A percentile compares a stretch with the other conserved stretches of the same genome.
Conservation (phyloP, 768 basidiomycete genomes). For the Russula compacta region DNA sequence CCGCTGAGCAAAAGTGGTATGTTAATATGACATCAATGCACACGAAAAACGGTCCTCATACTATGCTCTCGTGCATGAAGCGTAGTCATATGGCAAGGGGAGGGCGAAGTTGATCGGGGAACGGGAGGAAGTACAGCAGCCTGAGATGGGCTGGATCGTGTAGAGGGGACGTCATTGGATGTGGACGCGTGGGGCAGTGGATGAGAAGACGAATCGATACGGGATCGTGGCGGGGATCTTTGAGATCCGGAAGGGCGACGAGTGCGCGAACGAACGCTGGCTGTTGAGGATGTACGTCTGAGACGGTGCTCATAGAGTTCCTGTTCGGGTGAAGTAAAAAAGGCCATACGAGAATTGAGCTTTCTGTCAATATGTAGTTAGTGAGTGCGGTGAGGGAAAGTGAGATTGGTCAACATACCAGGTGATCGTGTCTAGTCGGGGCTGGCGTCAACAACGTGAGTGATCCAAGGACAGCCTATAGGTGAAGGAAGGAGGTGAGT, state of each 20-base stretch:
- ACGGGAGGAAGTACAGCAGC: neutral
- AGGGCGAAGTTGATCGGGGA: neutral
- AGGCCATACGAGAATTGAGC: constrained; percentile 11
- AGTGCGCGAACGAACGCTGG: constrained; percentile 4
- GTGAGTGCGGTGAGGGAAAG: neutral
- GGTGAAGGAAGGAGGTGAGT: neutral
- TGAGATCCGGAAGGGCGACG: neutral
- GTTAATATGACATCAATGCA: neutral
- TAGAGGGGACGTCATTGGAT: neutral
- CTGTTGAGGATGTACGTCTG: constrained; percentile 15
- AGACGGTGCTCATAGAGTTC: constrained; percentile 15
- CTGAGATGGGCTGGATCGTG: neutral
- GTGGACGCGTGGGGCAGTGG: neutral
- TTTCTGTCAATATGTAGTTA: neutral
- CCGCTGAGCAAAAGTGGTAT: neutral
- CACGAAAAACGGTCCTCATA: neutral
- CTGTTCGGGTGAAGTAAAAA: constrained; percentile 14
- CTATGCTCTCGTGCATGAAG: neutral
- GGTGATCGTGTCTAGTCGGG: constrained; percentile 9
- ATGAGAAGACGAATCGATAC: neutral
- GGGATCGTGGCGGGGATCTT: neutral
- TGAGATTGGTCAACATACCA: neutral
- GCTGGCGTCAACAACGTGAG: constrained; percentile 14
- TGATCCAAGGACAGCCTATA: constrained; percentile 7
- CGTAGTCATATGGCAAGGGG: neutral